Evolutionary conservation across 805 yeast species (phyloP), one percentile per base, ranked within the genome.

Genomic region (Starmerella vitae): DNA sequence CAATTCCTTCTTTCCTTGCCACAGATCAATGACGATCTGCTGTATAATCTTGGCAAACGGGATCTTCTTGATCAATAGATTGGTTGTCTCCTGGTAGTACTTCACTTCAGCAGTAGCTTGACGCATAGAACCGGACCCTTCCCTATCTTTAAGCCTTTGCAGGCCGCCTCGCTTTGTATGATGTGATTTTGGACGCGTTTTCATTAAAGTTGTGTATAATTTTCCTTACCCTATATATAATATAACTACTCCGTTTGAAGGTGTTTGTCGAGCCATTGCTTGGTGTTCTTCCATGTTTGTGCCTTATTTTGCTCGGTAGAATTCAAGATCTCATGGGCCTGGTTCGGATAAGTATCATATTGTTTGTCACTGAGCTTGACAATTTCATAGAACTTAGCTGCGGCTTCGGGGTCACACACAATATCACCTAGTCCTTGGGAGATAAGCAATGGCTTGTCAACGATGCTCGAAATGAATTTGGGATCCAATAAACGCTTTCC

Each of bases 41-140:
- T 95, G 74, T 42, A 86, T 95, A 61, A 86, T 74, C 72, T 96
- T 78, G 65, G 88, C 95, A 79, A 88, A 88, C 44, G 97, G 97
- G 55, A 88, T 74, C 66, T 88, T 88, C 73, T 94, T 81, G 66
- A 88, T 83, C 66, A 88, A 75, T 38, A 88, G 72, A 64, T 86
- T 94, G 54, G 97, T 86, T 44, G 94, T 80, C 63, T 84, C 82
- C 71, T 88, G 97, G 72, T 86, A 88, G 74, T 93, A 79, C 73
- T 95, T 80, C 61, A 91, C 83, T 71, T 88, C 97, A 71, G 94
- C 78, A 64, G 84, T 73, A 48, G 96, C 96, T 58, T 46, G 43
- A n/a, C n/a, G n/a, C n/a, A n/a, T n/a, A n/a, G n/a, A n/a, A n/a
- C n/a, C n/a, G n/a, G n/a, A n/a, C n/a, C n/a, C n/a, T n/a, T n/a